Evolutionary conservation across 2,329 filamentous ascomycete genomes (phyloP), one percentile per base, ranked within the genome.

Genomic region (Cadophora sp.): DNA sequence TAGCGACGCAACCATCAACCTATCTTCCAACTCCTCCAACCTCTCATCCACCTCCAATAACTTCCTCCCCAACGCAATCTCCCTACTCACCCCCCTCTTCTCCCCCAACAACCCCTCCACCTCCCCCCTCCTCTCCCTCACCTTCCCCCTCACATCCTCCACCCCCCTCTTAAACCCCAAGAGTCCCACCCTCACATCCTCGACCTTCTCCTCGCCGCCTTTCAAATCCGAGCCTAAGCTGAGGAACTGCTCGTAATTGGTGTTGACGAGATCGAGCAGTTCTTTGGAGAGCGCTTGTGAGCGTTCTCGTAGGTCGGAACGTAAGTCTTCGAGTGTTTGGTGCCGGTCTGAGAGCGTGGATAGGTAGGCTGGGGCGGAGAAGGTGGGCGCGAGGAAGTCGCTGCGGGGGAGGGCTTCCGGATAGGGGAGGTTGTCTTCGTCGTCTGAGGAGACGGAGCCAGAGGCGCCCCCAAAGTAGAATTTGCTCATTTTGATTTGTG

Each of bases 251-350:
- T 93, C 91, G 79, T 99, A 98, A 80, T 99, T 97, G 62, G 91
- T 87, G 77, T 99, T 99, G 73, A 99, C 96, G 8, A 99, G 87
- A 81, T 97, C 95, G 22, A 99, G 85, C 2, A 99, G 85, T 81
- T 99, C 96, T 71, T 91, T 88, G 76, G 90, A 92, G 69, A 99
- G 90, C 24, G 91, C 86, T 73, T 92, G 88, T 73, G 90, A 92
- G 63, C 97, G 87, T 68, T 94, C 88, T 55, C 94, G 90, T 19
- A 99, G 85, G 76, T 99, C 97, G 5, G 90, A 83, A 43, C 95
- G 92, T 37, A 99, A 84, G 79, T 99, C 96, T 78, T 97, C 94
- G 59, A 99, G 92, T 0, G 95, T 97, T 79, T 99, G 96, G 79
- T 99, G 96, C 1, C 96, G 91, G 77, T 96, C 90, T 24, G 89